These are phyloP conservation scores for Phytophthora macrochlamydospora DNA, from an alignment of 352 stramenopile genomes.

Conservation along the genomic window DNA sequence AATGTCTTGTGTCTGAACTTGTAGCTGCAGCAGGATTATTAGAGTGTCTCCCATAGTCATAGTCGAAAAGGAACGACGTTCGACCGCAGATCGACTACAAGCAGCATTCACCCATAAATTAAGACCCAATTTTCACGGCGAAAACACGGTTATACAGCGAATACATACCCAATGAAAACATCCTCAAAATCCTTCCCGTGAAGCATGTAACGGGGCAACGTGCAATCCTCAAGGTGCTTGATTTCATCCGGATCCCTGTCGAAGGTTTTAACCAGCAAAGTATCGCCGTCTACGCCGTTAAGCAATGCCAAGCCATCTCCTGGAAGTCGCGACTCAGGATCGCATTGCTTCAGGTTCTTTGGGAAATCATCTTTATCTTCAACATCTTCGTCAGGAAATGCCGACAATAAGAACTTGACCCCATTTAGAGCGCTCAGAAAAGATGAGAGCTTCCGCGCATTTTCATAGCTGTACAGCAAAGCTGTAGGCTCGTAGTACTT, in stretches of 20 bases:
- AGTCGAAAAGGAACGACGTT: conserved; percentile 20
- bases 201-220: conserved; percentile 54
- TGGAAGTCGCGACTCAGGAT: conserved; percentile 45
- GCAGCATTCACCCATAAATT: background rate
- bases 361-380: conserved; percentile 34
- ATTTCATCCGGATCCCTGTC: conserved; percentile 49
- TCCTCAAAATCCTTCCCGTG: conserved; percentile 41
- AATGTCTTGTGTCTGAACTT: conserved; percentile 51
- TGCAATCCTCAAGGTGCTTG: conserved; percentile 57
- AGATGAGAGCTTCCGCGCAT: conserved; percentile 52
- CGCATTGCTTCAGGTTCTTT: conserved; percentile 57
- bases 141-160: background rate
- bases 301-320: conserved; percentile 29
- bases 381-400: conserved; percentile 30
- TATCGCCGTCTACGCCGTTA: conserved; percentile 28
- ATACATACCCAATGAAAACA: conserved; percentile 50
- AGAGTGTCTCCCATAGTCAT: background rate
- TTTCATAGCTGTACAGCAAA: conserved; percentile 71
- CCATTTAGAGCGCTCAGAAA: conserved; percentile 77
- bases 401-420: conserved; percentile 61
- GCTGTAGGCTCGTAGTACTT: conserved; percentile 66
- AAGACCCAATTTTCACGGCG: background rate
- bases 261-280: conserved; percentile 29
- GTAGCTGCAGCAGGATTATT: conserved; percentile 36
- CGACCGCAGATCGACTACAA: conserved; percentile 24